Base-by-base conservation (phyloP, 2,329 filamentous ascomycete genomes). In the Lachnellula hyalina region DNA sequence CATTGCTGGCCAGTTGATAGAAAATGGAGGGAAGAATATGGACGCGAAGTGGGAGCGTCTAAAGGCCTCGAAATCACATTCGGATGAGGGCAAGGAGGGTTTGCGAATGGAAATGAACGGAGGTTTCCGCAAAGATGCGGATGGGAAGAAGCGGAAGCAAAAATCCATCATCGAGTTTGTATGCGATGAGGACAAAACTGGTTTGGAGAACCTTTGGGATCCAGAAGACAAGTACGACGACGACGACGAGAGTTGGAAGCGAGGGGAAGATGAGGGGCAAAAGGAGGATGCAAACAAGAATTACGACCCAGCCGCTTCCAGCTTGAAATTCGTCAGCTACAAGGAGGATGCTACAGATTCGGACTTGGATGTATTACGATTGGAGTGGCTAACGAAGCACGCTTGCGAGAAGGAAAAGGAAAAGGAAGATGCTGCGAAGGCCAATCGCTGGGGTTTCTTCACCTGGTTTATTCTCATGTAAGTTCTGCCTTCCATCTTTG, bases 391-490 rank as follows among this genome's bases (percentile, higher is more conserved):
- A 68, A 96, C 93, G 14, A 90, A 93, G 71, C 85, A 90, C 68
- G 93, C 90, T 0, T 97, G 94, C 70, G 85, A 90, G 67, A 76
- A 74, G 63, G 73, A 75, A 47, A 73, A 76, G 15, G 75, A 73
- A 9, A 74, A 76, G 42, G 71, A 19, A 63, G 68, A 53, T 66
- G 67, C 40, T 62, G 68, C 42, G 70, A 74, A 55, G 75, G 75
- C 54, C 76, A 77, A 71, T 17, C 80, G 83, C 68, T 97, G 93
- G 94, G 94, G 94, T 1, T 94, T 96, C 77, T 97, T 97, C 68
- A 96, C 93, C 17, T 99, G 94, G 94, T 82, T 97, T 67, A 83
- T 97, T 63, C 85, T 99, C 63, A 84, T 97, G 91, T 96, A 74
- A 79, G 89, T 79, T 61, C 15, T 44, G 8, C 21, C 32, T 17